Conservation (phyloP, 2,329 filamentous ascomycete species). For the Colletotrichum cereale region DNA sequence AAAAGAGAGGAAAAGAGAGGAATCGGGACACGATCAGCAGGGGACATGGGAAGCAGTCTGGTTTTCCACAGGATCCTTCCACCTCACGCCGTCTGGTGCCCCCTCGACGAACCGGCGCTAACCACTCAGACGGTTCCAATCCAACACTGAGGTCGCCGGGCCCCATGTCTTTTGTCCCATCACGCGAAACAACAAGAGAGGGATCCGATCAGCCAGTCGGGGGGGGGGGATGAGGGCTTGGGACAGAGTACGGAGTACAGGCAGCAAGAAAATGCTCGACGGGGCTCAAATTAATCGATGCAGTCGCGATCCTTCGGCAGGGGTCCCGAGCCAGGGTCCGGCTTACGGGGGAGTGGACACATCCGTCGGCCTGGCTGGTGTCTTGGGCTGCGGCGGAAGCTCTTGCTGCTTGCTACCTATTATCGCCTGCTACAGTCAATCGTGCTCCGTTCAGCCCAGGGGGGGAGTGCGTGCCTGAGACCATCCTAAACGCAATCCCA, state of each 20-base stretch:
- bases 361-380: neutral
- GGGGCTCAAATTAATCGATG: neutral
- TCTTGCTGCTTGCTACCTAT: neutral
- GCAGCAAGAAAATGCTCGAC: neutral
- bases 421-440: neutral
- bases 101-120: neutral
- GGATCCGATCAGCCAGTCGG: neutral
- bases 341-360: conserved; percentile 2
- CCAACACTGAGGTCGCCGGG: neutral
- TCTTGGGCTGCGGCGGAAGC: neutral
- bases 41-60: neutral
- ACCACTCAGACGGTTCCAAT: conserved; percentile 1
- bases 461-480: neutral
- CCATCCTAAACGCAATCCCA: neutral
- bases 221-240: neutral
- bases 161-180: conserved; percentile 11
- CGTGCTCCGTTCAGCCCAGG: neutral
- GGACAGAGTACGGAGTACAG: no score
- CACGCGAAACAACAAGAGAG: neutral
- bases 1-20: neutral
- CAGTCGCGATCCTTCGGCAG: conserved; percentile 35
- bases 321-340: neutral
- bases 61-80: conserved; percentile 6
- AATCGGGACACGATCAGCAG: neutral
- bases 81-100: conserved; percentile 1